Conservation (phyloP, 257 asterid genomes). For the Gynochthodes officinalis region DNA sequence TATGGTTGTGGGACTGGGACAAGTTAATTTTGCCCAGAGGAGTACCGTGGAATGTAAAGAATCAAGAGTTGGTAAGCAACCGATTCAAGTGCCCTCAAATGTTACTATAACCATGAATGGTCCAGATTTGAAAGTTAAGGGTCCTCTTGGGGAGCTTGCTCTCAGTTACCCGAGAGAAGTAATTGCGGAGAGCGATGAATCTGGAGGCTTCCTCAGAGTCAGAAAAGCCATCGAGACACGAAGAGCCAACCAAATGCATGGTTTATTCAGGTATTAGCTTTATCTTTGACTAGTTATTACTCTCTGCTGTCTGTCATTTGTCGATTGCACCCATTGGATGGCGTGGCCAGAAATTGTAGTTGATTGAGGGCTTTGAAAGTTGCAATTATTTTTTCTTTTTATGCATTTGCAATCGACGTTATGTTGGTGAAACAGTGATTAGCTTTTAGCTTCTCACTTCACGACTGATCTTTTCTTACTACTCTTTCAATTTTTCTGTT, state of each 20-base stretch:
- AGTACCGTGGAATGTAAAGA: constrained; percentile 78
- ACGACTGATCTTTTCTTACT: no score
- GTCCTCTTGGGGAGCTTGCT: constrained; percentile 90
- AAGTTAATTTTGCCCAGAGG: constrained; percentile 13
- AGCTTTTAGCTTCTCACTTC: no score
- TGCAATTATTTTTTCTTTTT: no score
- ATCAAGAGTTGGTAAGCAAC: constrained; percentile 96
- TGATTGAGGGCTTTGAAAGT: no score
- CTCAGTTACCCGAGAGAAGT: constrained; percentile 85
- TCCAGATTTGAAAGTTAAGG: constrained; percentile 77
- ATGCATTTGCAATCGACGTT: no score
- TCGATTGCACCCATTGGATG: no score
- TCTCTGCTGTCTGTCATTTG: no score
- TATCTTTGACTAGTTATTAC: neutral
- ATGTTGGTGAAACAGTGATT: no score
- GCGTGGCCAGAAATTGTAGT: no score
- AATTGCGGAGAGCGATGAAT: constrained; percentile 55
- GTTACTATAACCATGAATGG: constrained; percentile 70
- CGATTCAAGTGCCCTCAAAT: constrained; percentile 72
- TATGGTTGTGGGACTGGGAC: constrained; percentile 30
- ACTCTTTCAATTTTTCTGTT: no score
- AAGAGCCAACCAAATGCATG: constrained; percentile 97
- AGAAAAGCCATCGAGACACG: constrained; percentile 70
- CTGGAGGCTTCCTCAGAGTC: constrained; percentile 76
- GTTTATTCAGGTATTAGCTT: constrained; percentile 64